A percentile compares a stretch with the other conserved stretches of the same genome.
phyloP scores from a whole-genome alignment of 2,329 filamentous ascomycete genomes.

The Calcarisporium arbuscula region DNA sequence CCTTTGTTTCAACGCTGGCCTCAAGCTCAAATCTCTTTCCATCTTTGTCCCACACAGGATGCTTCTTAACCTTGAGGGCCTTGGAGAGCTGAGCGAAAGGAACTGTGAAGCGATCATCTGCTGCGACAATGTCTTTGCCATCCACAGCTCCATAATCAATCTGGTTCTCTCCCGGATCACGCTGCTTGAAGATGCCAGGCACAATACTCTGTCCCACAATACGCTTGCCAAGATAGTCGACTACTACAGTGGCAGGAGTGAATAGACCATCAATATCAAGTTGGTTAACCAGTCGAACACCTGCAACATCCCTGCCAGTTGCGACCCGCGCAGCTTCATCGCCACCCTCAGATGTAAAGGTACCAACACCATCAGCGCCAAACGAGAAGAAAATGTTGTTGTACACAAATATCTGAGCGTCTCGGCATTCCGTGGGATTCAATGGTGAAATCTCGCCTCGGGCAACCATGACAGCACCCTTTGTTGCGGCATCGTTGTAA shows the following conservation, averaged over 20 bases:
- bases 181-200: constrained; percentile 97
- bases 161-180: constrained; percentile 94
- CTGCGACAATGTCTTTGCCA: constrained; percentile 89
- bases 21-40: constrained; percentile 84
- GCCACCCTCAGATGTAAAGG: constrained; percentile 91
- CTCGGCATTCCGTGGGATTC: constrained; percentile 86
- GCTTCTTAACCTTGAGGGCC: constrained; percentile 84
- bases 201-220: constrained; percentile 98
- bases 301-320: constrained; percentile 92
- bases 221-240: constrained; percentile 95
- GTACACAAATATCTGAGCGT: constrained; percentile 98
- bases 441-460: constrained; percentile 87
- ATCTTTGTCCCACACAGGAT: constrained; percentile 97
- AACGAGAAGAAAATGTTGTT: constrained; percentile 99
- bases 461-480: constrained; percentile 86
- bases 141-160: constrained; percentile 98
- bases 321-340: constrained; percentile 94
- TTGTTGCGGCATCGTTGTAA: constrained; percentile 91
- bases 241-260: constrained; percentile 90
- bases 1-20: constrained; percentile 96
- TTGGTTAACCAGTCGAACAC: constrained; percentile 93
- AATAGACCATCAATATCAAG: constrained; percentile 92
- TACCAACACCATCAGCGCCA: constrained; percentile 93
- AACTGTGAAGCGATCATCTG: constrained; percentile 76
- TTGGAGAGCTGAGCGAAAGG: constrained; percentile 89